Evolutionary conservation across 129 eudicot genomes (phyloP), one percentile per base, ranked within the genome.

Genomic region (Apium graveolens): DNA sequence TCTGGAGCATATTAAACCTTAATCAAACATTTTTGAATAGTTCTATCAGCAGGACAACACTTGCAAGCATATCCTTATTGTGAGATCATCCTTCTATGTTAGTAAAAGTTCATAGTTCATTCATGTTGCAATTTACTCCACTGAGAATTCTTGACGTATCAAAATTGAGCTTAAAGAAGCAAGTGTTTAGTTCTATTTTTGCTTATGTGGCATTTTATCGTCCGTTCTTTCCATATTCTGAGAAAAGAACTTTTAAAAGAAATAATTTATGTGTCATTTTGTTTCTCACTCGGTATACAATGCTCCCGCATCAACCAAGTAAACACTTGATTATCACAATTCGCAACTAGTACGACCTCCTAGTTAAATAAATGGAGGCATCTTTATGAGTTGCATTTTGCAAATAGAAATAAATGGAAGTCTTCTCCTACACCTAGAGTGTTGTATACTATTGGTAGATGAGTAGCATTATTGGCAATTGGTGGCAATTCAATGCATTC

Each of bases 1-100:
- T 78, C 81, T 82, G 85, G 88, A 87, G 78, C 83, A 81, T 39
- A 34, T 45, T 29, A 12, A 4, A 74, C 69, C 80, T 80, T 84
- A 81, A 57, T 84, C 88, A 80, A 80, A 80, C 78, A 41, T 24
- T 42, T 76, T 74, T 75, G 34, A 70, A 77, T 78, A 84, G 78
- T 68, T 46, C 46, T 73, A 44, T 73, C 55, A 43, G 31, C 43
- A 71, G 49, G 76, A 24, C 51, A 21, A 60, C 57, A 49, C 7
- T 49, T 49, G 7, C 8, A 18, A 49, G 57, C n/a, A 49, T 49
- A 18, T 17, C 7, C 21, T 51, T 51, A 1, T 2, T 24, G 24
- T 57, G 65, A 57, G 65, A 57, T 24, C 21, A 49, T 49, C 57
- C 24, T n/a, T 1, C 8, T 7, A 57, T 57, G 13, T 57, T n/a